Conservation (phyloP, 176 grass and related monocot species). For the Pharus latifolius region DNA sequence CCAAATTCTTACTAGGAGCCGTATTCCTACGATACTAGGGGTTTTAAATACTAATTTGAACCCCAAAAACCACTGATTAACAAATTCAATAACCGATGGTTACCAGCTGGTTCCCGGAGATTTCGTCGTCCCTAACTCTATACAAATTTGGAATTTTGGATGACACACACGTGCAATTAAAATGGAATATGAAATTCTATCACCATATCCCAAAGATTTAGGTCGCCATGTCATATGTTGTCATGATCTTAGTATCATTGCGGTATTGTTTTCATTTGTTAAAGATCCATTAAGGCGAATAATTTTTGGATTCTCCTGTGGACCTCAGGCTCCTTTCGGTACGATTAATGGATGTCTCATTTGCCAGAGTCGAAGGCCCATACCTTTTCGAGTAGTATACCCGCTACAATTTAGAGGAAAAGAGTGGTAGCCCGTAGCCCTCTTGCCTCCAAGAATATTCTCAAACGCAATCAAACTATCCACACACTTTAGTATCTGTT, state of each 20-base stretch:
- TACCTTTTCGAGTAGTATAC: not conserved
- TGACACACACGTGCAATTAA: not conserved
- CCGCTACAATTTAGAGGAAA: not conserved
- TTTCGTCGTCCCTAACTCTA: not conserved
- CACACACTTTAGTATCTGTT: too few species aligned
- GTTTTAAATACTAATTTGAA: too few species aligned
- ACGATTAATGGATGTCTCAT: conserved; percentile 13
- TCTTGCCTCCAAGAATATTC: too few species aligned
- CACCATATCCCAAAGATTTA: not conserved
- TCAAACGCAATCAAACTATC: too few species aligned
- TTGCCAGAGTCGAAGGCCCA: not conserved
- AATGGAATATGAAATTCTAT: not conserved
- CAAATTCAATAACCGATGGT: too few species aligned
- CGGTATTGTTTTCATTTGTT: not conserved
- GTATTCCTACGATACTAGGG: too few species aligned
- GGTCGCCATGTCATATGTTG: not conserved
- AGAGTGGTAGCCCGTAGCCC: too few species aligned
- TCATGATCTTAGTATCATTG: conserved; percentile 9
- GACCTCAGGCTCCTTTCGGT: not conserved
- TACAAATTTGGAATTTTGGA: not conserved
- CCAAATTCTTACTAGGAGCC: too few species aligned
- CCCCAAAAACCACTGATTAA: too few species aligned
- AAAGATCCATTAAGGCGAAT: too few species aligned
- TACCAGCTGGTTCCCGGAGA: not conserved
- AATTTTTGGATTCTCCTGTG: conserved; percentile 4